phyloP scores from a whole-genome alignment of 805 yeast genomes.

The Brettanomyces naardenensis region DNA sequence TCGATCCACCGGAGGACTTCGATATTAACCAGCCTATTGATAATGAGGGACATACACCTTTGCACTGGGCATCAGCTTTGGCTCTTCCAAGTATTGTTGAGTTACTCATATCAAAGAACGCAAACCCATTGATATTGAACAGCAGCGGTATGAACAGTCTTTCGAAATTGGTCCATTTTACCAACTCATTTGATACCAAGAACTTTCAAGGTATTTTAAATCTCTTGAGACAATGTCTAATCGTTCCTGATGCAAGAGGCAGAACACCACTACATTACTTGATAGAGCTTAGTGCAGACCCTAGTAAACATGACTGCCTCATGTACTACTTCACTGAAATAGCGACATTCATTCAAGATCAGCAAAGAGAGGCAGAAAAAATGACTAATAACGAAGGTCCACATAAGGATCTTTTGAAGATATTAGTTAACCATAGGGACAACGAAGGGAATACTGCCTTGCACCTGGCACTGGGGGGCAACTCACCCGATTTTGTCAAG shows the following conservation, averaged over 20 bases:
- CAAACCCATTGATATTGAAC: constrained; percentile 48
- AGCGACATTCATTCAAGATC: constrained; percentile 20
- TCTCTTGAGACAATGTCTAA: constrained; percentile 56
- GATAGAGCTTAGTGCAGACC: constrained; percentile 36
- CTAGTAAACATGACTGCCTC: constrained; percentile 42
- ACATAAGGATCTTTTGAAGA: constrained; percentile 39
- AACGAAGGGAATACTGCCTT: constrained; percentile 78
- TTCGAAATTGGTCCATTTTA: constrained; percentile 62
- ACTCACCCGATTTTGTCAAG: constrained; percentile 37
- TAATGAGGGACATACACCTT: constrained; percentile 71
- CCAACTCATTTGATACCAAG: constrained; percentile 59
- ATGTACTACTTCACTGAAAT: constrained; percentile 42
- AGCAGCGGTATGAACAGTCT: constrained; percentile 60
- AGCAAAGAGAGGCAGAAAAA: constrained; percentile 25
- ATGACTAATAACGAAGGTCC: constrained; percentile 11
- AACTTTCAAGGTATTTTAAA: constrained; percentile 53
- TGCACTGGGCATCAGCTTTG: constrained; percentile 84
- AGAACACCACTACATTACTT: constrained; percentile 70
- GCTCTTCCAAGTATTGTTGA: constrained; percentile 57
- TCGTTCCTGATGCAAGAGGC: constrained; percentile 65
- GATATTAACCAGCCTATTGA: constrained; percentile 64
- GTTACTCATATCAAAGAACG: constrained; percentile 47
- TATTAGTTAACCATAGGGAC: constrained; percentile 70
- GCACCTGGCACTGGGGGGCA: constrained; percentile 62
- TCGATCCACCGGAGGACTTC: constrained; percentile 54